phyloP scores from a whole-genome alignment of 2,329 filamentous ascomycete genomes.

The Xylariaceae sp. region DNA sequence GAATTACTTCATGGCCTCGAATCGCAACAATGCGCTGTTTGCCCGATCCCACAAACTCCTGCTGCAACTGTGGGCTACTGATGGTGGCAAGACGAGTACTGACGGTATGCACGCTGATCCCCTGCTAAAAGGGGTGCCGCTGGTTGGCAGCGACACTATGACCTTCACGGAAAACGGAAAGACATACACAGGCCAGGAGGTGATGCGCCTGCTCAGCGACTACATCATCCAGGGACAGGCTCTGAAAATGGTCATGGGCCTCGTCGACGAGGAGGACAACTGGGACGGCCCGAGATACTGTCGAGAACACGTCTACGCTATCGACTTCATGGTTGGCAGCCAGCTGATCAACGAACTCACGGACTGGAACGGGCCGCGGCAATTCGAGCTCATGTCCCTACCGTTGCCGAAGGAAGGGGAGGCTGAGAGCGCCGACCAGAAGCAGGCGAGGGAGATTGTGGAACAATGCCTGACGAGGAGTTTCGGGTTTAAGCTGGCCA shows the following conservation, averaged over 20 bases:
- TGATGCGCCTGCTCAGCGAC: background rate
- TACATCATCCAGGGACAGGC: background rate
- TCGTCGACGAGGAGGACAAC: background rate
- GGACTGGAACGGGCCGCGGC: background rate
- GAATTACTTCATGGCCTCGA: background rate
- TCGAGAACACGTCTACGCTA: background rate
- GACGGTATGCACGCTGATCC: background rate
- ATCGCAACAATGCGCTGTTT: background rate
- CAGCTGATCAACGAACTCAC: background rate
- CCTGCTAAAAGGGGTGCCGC: background rate
- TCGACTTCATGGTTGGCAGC: background rate
- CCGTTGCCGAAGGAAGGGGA: background rate
- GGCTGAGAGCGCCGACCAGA: background rate
- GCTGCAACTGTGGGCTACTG: background rate
- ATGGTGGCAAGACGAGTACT: background rate
- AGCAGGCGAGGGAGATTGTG: background rate
- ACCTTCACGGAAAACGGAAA: background rate
- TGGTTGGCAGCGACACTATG: background rate
- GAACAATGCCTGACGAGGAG: background rate
- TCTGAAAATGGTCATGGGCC: background rate
- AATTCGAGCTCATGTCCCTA: background rate
- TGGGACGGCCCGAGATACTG: background rate
- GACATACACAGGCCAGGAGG: background rate
- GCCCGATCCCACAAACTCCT: background rate
- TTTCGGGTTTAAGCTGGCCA: background rate